These are phyloP conservation scores for Lipomyces chichibuensis DNA, from an alignment of 805 yeast genomes.

Conservation along the genomic window DNA sequence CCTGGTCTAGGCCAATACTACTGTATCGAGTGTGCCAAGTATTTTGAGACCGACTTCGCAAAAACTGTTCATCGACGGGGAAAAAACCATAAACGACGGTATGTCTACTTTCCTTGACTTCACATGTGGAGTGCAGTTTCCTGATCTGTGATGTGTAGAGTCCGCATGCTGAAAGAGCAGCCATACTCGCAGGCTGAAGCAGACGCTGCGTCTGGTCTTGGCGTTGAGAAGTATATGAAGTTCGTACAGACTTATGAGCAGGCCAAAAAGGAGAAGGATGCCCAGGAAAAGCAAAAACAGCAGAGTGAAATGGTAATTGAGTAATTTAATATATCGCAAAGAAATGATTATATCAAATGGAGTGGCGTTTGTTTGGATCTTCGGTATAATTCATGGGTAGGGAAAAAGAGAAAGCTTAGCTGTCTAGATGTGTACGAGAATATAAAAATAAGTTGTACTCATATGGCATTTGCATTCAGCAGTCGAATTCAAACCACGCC, in stretches of 20 bases:
- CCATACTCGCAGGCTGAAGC: conserved; percentile 90
- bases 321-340: neutral
- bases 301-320: conserved; percentile 39
- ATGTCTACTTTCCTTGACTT: neutral
- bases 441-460: neutral
- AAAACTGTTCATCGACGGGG: conserved; percentile 71
- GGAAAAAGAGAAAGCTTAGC: neutral
- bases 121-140: neutral
- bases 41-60: conserved; percentile 77
- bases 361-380: neutral
- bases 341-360: neutral
- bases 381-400: neutral
- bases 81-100: conserved; percentile 77
- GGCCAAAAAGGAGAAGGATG: conserved; percentile 56
- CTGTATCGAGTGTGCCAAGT: conserved; percentile 92
- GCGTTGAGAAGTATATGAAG: conserved; percentile 64
- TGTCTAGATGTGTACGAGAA: neutral
- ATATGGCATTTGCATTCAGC: neutral
- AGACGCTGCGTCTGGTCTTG: conserved; percentile 85
- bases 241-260: conserved; percentile 56
- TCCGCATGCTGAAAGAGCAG: conserved; percentile 69
- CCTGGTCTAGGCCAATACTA: conserved; percentile 95
- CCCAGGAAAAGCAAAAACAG: conserved; percentile 54
- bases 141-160: conserved; percentile 46
- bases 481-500: neutral